Evolutionary conservation across 805 yeast species (phyloP).

Genomic region (Metschnikowia proteae): DNA sequence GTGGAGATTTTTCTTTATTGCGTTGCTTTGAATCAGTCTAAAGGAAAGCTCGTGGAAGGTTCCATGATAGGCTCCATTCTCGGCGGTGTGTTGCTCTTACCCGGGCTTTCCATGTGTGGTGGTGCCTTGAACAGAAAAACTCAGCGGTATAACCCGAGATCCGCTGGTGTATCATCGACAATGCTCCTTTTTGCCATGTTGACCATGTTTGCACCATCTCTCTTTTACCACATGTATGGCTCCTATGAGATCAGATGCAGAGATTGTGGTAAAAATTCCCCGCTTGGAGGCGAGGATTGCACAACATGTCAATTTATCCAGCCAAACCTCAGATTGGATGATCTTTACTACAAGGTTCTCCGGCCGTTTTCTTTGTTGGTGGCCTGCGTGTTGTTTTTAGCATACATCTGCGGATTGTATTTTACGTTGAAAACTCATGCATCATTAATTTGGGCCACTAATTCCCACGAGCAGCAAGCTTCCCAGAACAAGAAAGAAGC

Average conservation of each 20-base stretch:
- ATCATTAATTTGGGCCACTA: constrained; percentile 85
- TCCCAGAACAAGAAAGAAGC: constrained; percentile 22
- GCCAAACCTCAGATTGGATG: constrained; percentile 68
- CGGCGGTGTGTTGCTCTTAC: constrained; percentile 87
- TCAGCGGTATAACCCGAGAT: constrained; percentile 90
- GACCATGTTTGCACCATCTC: constrained; percentile 89
- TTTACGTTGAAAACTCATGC: constrained; percentile 96
- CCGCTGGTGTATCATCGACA: constrained; percentile 96
- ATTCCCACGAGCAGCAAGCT: constrained; percentile 31
- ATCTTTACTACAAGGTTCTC: constrained; percentile 61
- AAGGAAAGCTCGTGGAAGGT: constrained; percentile 91
- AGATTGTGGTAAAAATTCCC: constrained; percentile 36
- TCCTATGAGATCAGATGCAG: constrained; percentile 73
- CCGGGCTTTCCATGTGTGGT: constrained; percentile 96
- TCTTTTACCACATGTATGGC: constrained; percentile 87
- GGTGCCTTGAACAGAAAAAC: constrained; percentile 92
- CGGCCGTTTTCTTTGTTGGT: constrained; percentile 81
- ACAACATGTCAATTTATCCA: constrained; percentile 72
- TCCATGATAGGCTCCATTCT: constrained; percentile 90
- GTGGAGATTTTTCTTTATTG: constrained; percentile 91
- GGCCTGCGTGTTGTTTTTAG: constrained; percentile 73
- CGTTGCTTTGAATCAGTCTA: constrained; percentile 81
- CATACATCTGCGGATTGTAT: constrained; percentile 84
- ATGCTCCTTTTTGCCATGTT: constrained; percentile 88
- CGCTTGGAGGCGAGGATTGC: constrained; percentile 42